Evolutionary conservation across 2,329 filamentous ascomycete genomes (phyloP).

Genomic region (Phialophora macrospora): DNA sequence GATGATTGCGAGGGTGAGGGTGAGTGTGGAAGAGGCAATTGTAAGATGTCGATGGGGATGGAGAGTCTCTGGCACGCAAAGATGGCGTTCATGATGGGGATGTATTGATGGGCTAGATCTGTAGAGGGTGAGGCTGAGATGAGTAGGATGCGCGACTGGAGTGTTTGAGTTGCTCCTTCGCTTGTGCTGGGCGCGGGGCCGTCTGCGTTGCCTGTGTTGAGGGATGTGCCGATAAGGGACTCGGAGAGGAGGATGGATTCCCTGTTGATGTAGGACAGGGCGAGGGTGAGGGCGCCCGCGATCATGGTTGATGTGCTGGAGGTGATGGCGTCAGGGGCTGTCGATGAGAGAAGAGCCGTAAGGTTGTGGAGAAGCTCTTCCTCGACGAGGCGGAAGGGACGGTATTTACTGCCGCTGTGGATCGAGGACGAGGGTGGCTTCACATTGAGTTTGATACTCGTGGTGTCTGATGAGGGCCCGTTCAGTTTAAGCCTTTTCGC

Average conservation of each 20-base stretch:
- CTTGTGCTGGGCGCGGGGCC: constrained; percentile 41
- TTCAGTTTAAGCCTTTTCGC: constrained; percentile 36
- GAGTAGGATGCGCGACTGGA: constrained; percentile 84
- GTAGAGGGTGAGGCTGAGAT: constrained; percentile 89
- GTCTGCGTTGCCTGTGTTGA: constrained; percentile 29
- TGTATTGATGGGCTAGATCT: constrained; percentile 87
- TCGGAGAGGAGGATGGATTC: constrained; percentile 68
- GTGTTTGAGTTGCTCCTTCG: constrained; percentile 44
- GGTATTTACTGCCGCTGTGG: constrained; percentile 80
- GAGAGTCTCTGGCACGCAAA: constrained; percentile 89
- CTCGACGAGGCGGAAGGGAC: constrained; percentile 87
- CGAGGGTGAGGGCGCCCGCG: constrained; percentile 86
- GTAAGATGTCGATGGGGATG: constrained; percentile 90
- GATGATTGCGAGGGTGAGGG: constrained; percentile 4
- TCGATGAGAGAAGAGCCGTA: constrained; percentile 71
- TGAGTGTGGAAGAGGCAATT: constrained; percentile 58
- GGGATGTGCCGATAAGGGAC: constrained; percentile 55
- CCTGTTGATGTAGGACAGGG: constrained; percentile 89
- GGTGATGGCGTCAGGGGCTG: constrained; percentile 67
- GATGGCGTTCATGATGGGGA: constrained; percentile 97
- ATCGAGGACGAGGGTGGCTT: constrained; percentile 35
- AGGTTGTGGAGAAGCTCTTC: constrained; percentile 76
- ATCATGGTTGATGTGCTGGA: constrained; percentile 79
- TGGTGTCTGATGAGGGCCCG: constrained; percentile 6
- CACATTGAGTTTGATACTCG: constrained; percentile 33